Base-by-base conservation (phyloP, 306 rosid species). In the Quercus dentata region DNA sequence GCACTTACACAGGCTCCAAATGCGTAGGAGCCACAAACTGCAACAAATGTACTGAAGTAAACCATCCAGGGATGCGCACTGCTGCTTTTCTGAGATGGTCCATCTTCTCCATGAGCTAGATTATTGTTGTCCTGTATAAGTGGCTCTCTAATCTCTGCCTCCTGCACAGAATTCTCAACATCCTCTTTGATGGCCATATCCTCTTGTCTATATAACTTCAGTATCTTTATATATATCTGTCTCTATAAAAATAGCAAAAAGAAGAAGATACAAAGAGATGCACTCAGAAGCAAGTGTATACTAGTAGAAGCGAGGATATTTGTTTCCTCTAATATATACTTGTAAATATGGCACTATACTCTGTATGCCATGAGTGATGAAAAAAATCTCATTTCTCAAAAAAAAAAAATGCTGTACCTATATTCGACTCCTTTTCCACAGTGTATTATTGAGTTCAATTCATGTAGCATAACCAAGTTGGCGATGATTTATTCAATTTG, bases 11-110 rank as follows among this genome's bases (percentile, higher is more conserved):
- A 93, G 72, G 87, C 70, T 76, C 99, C 99, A 69, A 95, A 92
- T 81, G 78, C 96, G 79, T 86, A 95, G 72, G 99, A 90, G 35
- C 99, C 98, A 67, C 93, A 95, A 11, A 92, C 96, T 35, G 98
- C 96, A 74, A 95, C 88, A 41, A 91, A 69, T 49, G 98, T 95
- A 68, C 82, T 82, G 55, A 92, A 87, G 83, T 92, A 95, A 76
- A 95, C 93, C 96, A 95, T 91, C 99, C 97, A 95, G 76, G 89
- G 92, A 54, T 88, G 84, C 27, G 85, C 86, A 71, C 49, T 35
- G 67, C 78, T 74, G 75, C 52, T 80, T 76, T 56, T 74, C 76
- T 69, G 73, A 55, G 62, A 68, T 17, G 84, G 69, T 56, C 84
- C 82, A 46, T 62, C 80, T 72, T 78, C 46, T 17, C 70, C 87